Evolutionary conservation across 805 yeast species (phyloP).

Genomic region (Barnettozyma californica): DNA sequence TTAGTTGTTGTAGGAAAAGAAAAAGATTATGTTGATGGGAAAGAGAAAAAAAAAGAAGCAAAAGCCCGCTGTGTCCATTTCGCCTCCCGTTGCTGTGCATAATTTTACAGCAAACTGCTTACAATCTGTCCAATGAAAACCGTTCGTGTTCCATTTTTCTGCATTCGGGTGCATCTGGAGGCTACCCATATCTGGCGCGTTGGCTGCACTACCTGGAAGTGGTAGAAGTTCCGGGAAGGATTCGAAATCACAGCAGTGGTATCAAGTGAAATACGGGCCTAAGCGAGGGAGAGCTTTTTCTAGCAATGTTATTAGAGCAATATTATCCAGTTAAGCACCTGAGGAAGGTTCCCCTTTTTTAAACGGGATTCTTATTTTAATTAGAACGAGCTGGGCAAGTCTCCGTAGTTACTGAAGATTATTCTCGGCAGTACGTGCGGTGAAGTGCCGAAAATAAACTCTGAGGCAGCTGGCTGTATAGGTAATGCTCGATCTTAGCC

Average conservation of each 20-base stretch:
- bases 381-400: neutral
- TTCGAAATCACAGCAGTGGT: neutral
- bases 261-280: neutral
- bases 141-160: neutral
- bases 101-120: neutral
- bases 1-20: neutral
- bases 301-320: no score
- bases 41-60: neutral
- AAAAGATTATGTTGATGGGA: neutral
- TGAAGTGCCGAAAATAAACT: neutral
- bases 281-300: no score
- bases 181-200: neutral
- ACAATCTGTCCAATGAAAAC: neutral
- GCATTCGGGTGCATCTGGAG: neutral
- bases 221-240: neutral
- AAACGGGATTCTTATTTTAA: neutral
- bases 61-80: neutral
- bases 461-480: no score
- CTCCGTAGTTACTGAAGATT: neutral
- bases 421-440: neutral
- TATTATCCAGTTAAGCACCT: no score
- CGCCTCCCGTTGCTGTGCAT: neutral
- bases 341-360: no score
- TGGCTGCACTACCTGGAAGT: neutral
- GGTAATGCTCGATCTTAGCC: no score